Evolutionary conservation across 208 protist genomes (phyloP).

Genomic region (Jaenimonas drosophilae): DNA sequence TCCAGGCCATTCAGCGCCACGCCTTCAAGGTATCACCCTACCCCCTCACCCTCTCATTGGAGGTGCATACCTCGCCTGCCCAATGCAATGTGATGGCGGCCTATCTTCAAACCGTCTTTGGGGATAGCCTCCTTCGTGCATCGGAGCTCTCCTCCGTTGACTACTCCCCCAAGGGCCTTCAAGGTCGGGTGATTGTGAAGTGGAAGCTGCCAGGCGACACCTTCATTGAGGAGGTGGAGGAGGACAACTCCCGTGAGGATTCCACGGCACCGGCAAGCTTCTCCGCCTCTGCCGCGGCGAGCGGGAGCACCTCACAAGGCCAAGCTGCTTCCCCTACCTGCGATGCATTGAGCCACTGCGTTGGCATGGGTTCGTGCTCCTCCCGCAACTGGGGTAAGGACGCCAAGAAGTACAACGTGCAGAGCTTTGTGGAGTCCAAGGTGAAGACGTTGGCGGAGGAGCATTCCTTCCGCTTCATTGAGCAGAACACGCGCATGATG

Average conservation of each 20-base stretch:
- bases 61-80: slow-evolving; percentile 47
- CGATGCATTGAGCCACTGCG: slow-evolving; percentile 20
- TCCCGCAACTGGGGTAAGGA: slow-evolving; percentile 33
- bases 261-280: slow-evolving; percentile 6
- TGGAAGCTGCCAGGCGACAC: slow-evolving; percentile 24
- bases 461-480: slow-evolving; percentile 14
- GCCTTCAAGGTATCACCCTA: slow-evolving; percentile 55
- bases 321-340: slow-evolving; percentile 7
- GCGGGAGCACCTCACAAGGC: slow-evolving; percentile 10
- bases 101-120: slow-evolving; percentile 42
- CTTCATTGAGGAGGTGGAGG: slow-evolving; percentile 15
- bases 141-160: slow-evolving; percentile 19
- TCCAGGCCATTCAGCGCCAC: slow-evolving; percentile 46
- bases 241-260: slow-evolving; percentile 18
- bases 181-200: slow-evolving; percentile 57
- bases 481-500: slow-evolving; percentile 59
- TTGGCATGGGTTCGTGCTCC: slow-evolving; percentile 32
- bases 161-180: slow-evolving; percentile 44
- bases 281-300: slow-evolving; percentile 13
- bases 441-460: slow-evolving; percentile 16
- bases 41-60: slow-evolving; percentile 75
- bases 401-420: slow-evolving; percentile 32
- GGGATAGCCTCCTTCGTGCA: slow-evolving; percentile 33
- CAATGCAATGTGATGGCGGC: slow-evolving; percentile 75
- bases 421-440: slow-evolving; percentile 47